Evolutionary conservation across 768 basidiomycete genomes (phyloP), one percentile per base, ranked within the genome.

Genomic region (Amanita pallidorosea): DNA sequence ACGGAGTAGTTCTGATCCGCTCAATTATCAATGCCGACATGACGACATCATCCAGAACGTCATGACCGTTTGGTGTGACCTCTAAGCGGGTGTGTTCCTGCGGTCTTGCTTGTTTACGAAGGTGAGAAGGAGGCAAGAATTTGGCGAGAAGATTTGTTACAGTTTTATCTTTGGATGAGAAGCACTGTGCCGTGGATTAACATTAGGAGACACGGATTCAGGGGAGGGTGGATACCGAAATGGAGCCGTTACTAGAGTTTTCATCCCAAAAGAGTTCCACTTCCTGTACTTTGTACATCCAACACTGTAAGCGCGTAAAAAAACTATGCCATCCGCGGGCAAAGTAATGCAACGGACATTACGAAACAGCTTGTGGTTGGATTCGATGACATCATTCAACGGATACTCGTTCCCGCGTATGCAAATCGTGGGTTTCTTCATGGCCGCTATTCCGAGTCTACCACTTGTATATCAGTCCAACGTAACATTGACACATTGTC

Each of bases 11-110:
- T 20, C 70, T 67, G 42, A 68, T 60, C 18, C 71, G 65, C 52
- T 71, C 69, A 25, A 72, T 63, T 37, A 72, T 64, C 23, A 72
- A 58, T 12, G 63, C 64, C n/a, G 69, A 71, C 47, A 74, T 63
- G 15, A 73, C 55, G 25, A 73, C 67, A 42, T 74, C 72, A 47
- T 73, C 73, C 41, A 72, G 62, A 45, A 57, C 60, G 41, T 68
- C 66, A 51, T 71, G 67, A 1, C 72, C 71, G 53, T 62, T 57
- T 1, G 71, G 67, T 22, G 67, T 63, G 15, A 73, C 63, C 15
- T 73, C 63, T 42, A 73, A 55, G 49, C 65, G 67, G 22, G 67
- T 63, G 49, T 60, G 56, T 44, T 67, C 67, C 17, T 56, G 50
- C 22, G 63, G 54, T 52, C 67, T 63, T 17, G 69, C 68, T 45